These are phyloP conservation scores for Lathyrus aphaca DNA, from an alignment of 306 rosid species.

Conservation along the genomic window DNA sequence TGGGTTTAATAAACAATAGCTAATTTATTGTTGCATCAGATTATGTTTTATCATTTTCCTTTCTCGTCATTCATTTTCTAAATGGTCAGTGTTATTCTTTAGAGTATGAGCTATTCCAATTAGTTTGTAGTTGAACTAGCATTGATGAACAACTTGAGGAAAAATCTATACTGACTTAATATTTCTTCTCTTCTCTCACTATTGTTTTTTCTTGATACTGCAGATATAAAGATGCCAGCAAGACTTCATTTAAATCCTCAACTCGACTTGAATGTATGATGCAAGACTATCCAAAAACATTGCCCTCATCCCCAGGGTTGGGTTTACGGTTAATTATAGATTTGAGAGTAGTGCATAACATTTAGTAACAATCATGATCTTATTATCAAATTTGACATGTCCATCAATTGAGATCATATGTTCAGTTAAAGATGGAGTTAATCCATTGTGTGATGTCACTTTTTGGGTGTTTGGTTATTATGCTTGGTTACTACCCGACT, in stretches of 20 bases:
- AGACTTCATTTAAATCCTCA: slow-evolving; percentile 90
- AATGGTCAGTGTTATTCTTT: slow-evolving; percentile 8
- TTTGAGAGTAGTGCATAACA: slow-evolving; percentile 25
- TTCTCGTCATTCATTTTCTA: slow-evolving; percentile 2
- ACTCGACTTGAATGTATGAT: slow-evolving; percentile 97
- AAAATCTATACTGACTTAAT: slow-evolving; percentile 6
- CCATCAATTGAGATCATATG: slow-evolving; percentile 29
- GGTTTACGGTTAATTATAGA: slow-evolving; percentile 79
- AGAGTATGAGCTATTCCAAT: slow-evolving; percentile 8
- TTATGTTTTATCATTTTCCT: slow-evolving; percentile 18
- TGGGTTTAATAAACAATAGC: no score
- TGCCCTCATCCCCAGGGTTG: slow-evolving; percentile 88
- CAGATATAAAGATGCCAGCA: slow-evolving; percentile 96
- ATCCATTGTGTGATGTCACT: slow-evolving; percentile 17
- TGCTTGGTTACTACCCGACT: slow-evolving; percentile 31
- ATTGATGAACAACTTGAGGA: slow-evolving; percentile 18
- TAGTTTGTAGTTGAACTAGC: slow-evolving; percentile 1
- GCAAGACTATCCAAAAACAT: slow-evolving; percentile 97
- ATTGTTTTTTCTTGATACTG: slow-evolving; percentile 24
- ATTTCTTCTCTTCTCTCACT: slow-evolving; percentile 1
- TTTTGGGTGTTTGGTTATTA: slow-evolving; percentile 18
- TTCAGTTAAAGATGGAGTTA: slow-evolving; percentile 22
- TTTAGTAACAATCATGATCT: slow-evolving; percentile 24
- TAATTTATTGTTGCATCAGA: slow-evolving; percentile 23
- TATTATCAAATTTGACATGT: slow-evolving; percentile 28